These are phyloP conservation scores for Rhododendron kiyosumense DNA, from an alignment of 148 eudicot genomes.

Conservation along the genomic window DNA sequence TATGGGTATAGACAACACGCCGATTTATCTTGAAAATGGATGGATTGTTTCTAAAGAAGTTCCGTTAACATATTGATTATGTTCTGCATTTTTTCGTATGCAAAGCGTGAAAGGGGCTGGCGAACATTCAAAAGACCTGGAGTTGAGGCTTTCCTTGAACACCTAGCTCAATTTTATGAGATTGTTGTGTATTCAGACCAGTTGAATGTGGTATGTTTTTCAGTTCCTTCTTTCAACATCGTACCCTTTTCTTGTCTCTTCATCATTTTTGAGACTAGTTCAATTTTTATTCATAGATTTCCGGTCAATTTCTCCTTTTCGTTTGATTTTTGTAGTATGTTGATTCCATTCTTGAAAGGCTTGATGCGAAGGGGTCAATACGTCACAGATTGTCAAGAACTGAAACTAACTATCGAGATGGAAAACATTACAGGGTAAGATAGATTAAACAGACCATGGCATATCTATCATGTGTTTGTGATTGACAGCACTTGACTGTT, in stretches of 20 bases:
- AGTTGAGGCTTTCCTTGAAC: slow-evolving; percentile 85
- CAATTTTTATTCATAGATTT: neutral
- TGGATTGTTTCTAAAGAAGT: neutral
- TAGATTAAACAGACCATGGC: neutral
- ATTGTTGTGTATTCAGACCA: slow-evolving; percentile 83
- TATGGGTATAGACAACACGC: neutral
- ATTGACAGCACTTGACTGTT: neutral
- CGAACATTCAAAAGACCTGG: slow-evolving; percentile 97
- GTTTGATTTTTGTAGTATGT: slow-evolving; percentile 59
- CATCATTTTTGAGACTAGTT: neutral
- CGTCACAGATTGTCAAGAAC: slow-evolving; percentile 58
- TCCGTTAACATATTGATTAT: neutral
- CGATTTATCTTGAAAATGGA: neutral
- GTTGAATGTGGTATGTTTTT: slow-evolving; percentile 48
- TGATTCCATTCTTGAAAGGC: slow-evolving; percentile 74
- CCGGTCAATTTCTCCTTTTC: neutral
- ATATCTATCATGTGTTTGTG: neutral
- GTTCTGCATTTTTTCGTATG: neutral
- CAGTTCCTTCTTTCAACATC: neutral
- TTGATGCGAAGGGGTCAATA: slow-evolving; percentile 59
- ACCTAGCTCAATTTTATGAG: slow-evolving; percentile 72
- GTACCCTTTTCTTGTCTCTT: neutral
- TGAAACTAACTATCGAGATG: slow-evolving; percentile 75
- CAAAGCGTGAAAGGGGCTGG: slow-evolving; percentile 95
- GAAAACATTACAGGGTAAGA: slow-evolving; percentile 85